Evolutionary conservation across 2,329 filamentous ascomycete species (phyloP).

Genomic region (Aspergillus intermedius): DNA sequence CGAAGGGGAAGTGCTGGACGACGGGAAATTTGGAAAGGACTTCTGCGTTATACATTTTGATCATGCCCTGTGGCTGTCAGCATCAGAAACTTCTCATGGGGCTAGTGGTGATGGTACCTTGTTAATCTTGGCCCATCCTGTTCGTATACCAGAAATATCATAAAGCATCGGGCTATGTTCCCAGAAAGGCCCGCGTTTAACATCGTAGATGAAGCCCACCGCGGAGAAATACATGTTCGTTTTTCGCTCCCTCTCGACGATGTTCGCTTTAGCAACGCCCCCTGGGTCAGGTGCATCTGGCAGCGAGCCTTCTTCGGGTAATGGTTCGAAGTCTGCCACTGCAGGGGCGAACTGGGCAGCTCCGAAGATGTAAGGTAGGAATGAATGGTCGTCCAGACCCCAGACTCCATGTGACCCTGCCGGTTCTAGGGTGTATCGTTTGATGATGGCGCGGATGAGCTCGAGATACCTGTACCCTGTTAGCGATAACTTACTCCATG

Average conservation of each 20-base stretch:
- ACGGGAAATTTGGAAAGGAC: conserved; percentile 95
- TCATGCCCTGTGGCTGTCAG: conserved; percentile 66
- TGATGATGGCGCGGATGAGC: conserved; percentile 74
- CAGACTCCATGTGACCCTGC: conserved; percentile 96
- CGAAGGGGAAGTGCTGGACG: conserved; percentile 90
- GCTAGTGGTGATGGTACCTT: conserved; percentile 45
- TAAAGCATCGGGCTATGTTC: conserved; percentile 91
- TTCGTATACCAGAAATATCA: conserved; percentile 84
- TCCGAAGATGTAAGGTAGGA: conserved; percentile 89
- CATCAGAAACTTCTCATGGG: not conserved
- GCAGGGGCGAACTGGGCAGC: conserved; percentile 82
- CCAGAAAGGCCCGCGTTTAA: conserved; percentile 96
- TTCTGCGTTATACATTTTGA: conserved; percentile 98
- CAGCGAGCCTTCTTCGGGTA: conserved; percentile 73
- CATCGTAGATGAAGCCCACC: conserved; percentile 93
- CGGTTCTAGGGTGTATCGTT: conserved; percentile 87
- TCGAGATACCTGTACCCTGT: conserved; percentile 58
- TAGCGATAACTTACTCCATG: not conserved
- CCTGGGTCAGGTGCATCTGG: conserved; percentile 63
- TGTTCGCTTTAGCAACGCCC: conserved; percentile 58
- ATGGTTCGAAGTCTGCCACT: conserved; percentile 56
- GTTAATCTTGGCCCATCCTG: conserved; percentile 98
- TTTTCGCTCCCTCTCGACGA: conserved; percentile 59
- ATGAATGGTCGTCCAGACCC: conserved; percentile 96
- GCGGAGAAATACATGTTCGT: conserved; percentile 89